phyloP scores from a whole-genome alignment of 371 early-diverging fungal species.

The Mortierella sp. region DNA sequence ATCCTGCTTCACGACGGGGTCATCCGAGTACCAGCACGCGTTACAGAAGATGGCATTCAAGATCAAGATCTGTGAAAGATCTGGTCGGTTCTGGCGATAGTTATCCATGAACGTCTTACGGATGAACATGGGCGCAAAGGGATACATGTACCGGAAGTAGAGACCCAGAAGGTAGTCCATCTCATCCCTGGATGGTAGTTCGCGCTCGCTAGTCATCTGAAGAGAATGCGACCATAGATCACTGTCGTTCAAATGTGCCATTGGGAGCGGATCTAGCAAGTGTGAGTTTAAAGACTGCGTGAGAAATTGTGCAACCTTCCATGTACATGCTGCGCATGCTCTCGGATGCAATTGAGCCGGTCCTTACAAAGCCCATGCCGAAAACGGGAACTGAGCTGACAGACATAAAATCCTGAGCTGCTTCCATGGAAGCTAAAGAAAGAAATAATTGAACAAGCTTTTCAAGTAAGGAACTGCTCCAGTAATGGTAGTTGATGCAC shows the following conservation, averaged over 20 bases:
- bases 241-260: slow-evolving; percentile 53
- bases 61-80: slow-evolving; percentile 52
- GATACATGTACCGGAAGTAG: slow-evolving; percentile 54
- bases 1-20: slow-evolving; percentile 38
- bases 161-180: slow-evolving; percentile 44
- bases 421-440: slow-evolving; percentile 47
- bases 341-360: neutral
- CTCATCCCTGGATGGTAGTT: slow-evolving; percentile 38
- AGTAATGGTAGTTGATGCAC: neutral
- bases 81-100: slow-evolving; percentile 29
- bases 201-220: slow-evolving; percentile 54
- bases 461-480: neutral
- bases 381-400: slow-evolving; percentile 53
- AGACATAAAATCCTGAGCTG: slow-evolving; percentile 53
- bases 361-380: slow-evolving; percentile 52
- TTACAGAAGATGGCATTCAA: slow-evolving; percentile 54
- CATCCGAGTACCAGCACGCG: slow-evolving; percentile 54
- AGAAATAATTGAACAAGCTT: neutral
- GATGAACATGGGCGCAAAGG: slow-evolving; percentile 55
- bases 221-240: slow-evolving; percentile 55
- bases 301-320: neutral
- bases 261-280: slow-evolving; percentile 42
- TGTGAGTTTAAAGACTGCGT: neutral
- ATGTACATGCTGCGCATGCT: neutral
- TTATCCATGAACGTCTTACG: slow-evolving; percentile 41